Percentiles rank a stretch among this genome's conserved stretches.
Conservation (phyloP, 495 filamentous ascomycete species). For the Podospora didyma region DNA sequence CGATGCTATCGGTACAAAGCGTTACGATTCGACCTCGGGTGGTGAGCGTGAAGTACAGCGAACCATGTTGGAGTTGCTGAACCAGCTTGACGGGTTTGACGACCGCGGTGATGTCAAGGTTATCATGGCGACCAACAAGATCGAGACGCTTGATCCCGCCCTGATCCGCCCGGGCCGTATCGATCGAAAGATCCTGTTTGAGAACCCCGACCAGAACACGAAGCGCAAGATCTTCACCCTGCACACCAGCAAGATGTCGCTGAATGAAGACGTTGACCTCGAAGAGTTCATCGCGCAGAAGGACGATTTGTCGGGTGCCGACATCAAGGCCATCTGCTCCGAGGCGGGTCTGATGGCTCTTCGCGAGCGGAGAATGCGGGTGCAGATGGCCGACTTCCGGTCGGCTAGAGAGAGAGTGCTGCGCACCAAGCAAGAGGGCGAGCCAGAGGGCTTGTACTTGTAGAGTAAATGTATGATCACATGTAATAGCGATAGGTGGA, state of each 20-base stretch:
- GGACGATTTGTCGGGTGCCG: conserved; percentile 93
- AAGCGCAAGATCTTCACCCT: conserved; percentile 99
- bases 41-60: conserved; percentile 97
- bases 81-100: conserved; percentile 98
- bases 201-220: conserved; percentile 98
- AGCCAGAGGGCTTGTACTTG: conserved; percentile 98
- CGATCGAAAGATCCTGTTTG: conserved; percentile 98
- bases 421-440: conserved; percentile 98
- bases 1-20: conserved; percentile 97
- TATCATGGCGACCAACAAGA: conserved; percentile 99
- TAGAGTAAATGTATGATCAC: conserved; percentile 44
- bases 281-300: conserved; percentile 99
- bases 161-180: conserved; percentile 97
- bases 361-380: conserved; percentile 92
- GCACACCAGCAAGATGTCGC: conserved; percentile 99
- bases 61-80: conserved; percentile 97
- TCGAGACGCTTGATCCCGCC: conserved; percentile 93
- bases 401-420: conserved; percentile 88
- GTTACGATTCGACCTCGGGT: conserved; percentile 95
- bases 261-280: conserved; percentile 90
- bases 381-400: conserved; percentile 98
- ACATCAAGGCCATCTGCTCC: conserved; percentile 98
- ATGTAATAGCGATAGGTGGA: conserved; percentile 5
- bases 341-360: conserved; percentile 95
- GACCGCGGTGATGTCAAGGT: conserved; percentile 99